Evolutionary conservation across 2,329 filamentous ascomycete species (phyloP), one percentile per base, ranked within the genome.

Genomic region (Gaeumannomyces sp.): DNA sequence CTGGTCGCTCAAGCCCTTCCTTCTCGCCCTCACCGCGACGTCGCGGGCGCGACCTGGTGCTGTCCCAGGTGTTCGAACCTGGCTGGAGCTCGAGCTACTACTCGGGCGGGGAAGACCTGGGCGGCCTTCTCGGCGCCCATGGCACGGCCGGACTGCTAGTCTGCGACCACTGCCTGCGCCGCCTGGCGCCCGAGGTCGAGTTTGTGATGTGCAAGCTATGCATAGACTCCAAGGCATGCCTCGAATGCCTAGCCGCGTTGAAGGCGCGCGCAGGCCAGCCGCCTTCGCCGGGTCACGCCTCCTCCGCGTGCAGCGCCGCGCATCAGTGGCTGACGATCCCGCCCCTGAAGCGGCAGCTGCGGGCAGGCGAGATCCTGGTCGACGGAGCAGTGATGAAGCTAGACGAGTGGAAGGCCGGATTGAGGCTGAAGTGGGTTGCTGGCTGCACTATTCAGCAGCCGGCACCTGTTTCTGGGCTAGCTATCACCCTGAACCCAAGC

Each of bases 201-300:
- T 33, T 64, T 14, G 33, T 31, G 11, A 35, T 64, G 35, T 64
- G 62, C 62, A 64, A 64, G 57, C 56, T 64, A 10, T 64, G 62
- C 53, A 35, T 64, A 19, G 62, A 64, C 19, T 50, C 33, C 57
- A 33, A 58, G 35, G 59, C 59, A 33, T 64, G 62, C 57, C 10
- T 4, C 14, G 28, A 22, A 31, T 63, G 62, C 45, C 53, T 63
- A 10, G 22, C 11, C 13, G 31, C 33, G 11, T 16, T 63, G 50
- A 45, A 29, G 53, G 53, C 27, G 13, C 29, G 62, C 5, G 35
- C 53, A 8, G 57, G 57, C 13, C 27, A 31, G 27, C 27, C 27
- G 57, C 29, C 29, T 14, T 33, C 59, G 16, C 27, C 13, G 14
- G 62, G 53, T 22, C 56, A 63, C 22, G 62, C 28, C 4, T 31